Base-by-base conservation (phyloP, 768 basidiomycete species). In the Obba rivulosa region DNA sequence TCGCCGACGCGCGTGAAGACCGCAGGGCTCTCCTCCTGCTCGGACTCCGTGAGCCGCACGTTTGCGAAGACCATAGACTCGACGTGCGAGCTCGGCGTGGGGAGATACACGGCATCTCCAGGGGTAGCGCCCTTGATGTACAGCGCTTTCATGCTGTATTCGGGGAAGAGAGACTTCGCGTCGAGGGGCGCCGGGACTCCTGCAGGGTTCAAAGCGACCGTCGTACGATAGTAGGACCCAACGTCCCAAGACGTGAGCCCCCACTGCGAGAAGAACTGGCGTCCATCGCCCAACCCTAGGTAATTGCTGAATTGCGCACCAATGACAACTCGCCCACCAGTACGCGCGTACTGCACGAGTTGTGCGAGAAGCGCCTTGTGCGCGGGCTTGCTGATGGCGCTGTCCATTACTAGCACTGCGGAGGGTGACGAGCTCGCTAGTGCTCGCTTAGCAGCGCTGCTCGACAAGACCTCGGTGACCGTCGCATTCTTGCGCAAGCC, bases 71-170 rank as follows among this genome's bases (percentile, higher is more conserved):
- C 62, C 42, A 45, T 54, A 14, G 60, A 60, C 53, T 64, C 43
- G 34, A 54, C 52, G 4, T 41, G 49, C 18, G 43, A 41, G 13
- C 45, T 41, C 25, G 61, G 11, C 11, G 55, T 41, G 20, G 55
- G 53, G 24, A 57, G 41, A 48, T 76, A 75, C 0, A 75, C 47
- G 0, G 52, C 49, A 14, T 63, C 55, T 31, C 65, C 63, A 11
- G 62, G 50, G 8, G 52, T 43, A 35, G 69, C 62, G 37, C 62
- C 57, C 46, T 57, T 59, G 47, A 73, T 46, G 46, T 70, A 66
- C 4, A 71, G 53, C 0, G 70, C 65, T 55, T 74, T 75, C 72
- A 74, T 74, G 55, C 71, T 73, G 55, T 69, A 71, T 0, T 64
- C 24, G 7, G 45, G 37, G 31, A 47, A 34, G 14, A 53, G 51